Conservation (phyloP, 2,329 filamentous ascomycete species). For the Pleoardoris graminearum region DNA sequence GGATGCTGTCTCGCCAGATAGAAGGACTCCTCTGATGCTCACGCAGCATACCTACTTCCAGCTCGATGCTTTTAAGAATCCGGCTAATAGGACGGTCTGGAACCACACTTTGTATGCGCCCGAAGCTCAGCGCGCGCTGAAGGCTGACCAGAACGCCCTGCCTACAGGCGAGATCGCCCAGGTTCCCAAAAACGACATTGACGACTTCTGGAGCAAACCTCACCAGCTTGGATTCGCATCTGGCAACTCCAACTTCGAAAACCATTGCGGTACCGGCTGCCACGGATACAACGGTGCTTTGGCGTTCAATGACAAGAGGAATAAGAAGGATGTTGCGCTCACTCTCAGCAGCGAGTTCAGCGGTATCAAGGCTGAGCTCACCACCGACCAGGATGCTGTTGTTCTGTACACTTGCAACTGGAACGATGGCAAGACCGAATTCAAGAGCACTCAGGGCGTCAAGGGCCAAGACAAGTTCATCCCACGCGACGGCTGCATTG, state of each 20-base stretch:
- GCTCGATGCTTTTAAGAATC: conserved; percentile 39
- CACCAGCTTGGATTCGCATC: conserved; percentile 39
- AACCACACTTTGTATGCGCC: conserved; percentile 41
- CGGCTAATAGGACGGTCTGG: conserved; percentile 37
- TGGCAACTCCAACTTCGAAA: conserved; percentile 28
- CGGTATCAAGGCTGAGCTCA: conserved; percentile 39
- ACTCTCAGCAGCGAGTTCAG: conserved; percentile 36
- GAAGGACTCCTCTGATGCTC: conserved; percentile 37
- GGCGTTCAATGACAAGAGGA: conserved; percentile 33
- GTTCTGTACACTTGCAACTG: conserved; percentile 43
- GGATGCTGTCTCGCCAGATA: conserved; percentile 33
- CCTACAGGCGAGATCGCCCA: conserved; percentile 39
- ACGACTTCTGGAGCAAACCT: conserved; percentile 39
- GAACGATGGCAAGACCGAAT: conserved; percentile 41
- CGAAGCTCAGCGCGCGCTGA: conserved; percentile 31
- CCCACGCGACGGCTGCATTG: conserved; percentile 39
- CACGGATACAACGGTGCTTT: conserved; percentile 41
- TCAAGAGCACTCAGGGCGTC: conserved; percentile 39
- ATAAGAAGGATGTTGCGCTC: conserved; percentile 27
- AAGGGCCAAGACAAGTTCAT: conserved; percentile 35
- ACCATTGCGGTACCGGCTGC: conserved; percentile 40
- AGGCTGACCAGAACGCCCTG: conserved; percentile 32
- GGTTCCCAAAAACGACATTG: conserved; percentile 26
- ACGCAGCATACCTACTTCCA: conserved; percentile 45
- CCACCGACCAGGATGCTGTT: conserved; percentile 38